Evolutionary conservation across 1,284 basidiomycete genomes (phyloP).

Genomic region (Ustilago cynodontis): DNA sequence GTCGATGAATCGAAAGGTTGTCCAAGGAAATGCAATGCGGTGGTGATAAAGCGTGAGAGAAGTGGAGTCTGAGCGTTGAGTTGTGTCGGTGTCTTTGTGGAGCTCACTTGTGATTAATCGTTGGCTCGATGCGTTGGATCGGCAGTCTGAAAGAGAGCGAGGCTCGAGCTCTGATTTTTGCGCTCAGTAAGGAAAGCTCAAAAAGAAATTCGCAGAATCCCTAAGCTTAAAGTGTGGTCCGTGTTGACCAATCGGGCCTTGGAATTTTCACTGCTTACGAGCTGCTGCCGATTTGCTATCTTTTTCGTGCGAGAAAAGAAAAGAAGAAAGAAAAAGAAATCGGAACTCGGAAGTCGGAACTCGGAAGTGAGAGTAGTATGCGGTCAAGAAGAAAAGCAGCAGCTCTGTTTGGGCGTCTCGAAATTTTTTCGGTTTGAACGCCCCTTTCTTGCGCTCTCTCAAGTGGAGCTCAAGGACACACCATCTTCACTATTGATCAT

Average conservation of each 20-base stretch:
- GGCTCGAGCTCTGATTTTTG: background rate
- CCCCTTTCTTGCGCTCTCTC: background rate
- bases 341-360: conserved; percentile 26
- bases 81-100: too few species aligned
- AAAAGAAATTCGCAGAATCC: background rate
- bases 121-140: too few species aligned
- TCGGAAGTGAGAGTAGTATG: conserved; percentile 8
- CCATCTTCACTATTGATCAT: background rate
- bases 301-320: background rate
- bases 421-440: conserved; percentile 16
- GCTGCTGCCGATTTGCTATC: background rate
- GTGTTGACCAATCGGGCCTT: background rate
- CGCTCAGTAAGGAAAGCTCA: background rate
- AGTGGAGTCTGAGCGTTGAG: too few species aligned
- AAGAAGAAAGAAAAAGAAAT: conserved; percentile 10
- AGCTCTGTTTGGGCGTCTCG: background rate
- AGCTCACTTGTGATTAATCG: too few species aligned
- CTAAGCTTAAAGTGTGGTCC: background rate
- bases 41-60: background rate
- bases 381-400: background rate
- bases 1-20: background rate
- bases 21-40: background rate
- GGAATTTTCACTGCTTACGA: too few species aligned
- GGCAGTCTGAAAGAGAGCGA: background rate
- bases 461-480: background rate